Evolutionary conservation across 2,329 filamentous ascomycete genomes (phyloP).

Genomic region (Fusarium coffeatum): DNA sequence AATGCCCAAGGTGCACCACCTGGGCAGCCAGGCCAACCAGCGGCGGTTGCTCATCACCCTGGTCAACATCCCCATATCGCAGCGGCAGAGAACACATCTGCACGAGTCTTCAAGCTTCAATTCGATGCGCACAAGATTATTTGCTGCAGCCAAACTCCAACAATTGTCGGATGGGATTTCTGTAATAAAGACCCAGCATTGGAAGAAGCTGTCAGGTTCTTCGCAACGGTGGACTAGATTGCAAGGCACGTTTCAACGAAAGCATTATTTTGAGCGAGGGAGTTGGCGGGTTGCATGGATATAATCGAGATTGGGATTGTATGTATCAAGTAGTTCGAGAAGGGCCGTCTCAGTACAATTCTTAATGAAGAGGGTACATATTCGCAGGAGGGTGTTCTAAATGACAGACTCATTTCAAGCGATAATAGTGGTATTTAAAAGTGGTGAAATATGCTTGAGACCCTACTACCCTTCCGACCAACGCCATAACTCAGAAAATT

Average conservation of each 20-base stretch:
- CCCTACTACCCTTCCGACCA: constrained; percentile 39
- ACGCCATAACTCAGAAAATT: constrained; percentile 36
- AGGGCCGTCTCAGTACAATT: constrained; percentile 4
- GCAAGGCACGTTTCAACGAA: not conserved
- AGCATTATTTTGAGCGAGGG: constrained; percentile 40
- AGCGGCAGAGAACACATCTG: constrained; percentile 60
- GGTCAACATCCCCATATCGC: constrained; percentile 58
- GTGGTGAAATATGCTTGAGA: constrained; percentile 31
- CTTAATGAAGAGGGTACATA: not conserved
- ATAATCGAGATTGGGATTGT: constrained; percentile 13
- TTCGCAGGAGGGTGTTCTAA: not conserved
- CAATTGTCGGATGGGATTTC: constrained; percentile 98
- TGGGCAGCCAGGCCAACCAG: constrained; percentile 22
- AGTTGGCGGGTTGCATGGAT: constrained; percentile 31
- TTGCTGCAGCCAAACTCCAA: constrained; percentile 90
- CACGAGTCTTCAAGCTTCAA: constrained; percentile 92
- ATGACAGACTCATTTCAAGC: not conserved
- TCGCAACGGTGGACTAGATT: constrained; percentile 67
- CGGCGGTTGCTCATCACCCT: constrained; percentile 4
- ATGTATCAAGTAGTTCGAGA: constrained; percentile 21
- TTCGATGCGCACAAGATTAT: constrained; percentile 94
- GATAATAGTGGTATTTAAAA: not conserved
- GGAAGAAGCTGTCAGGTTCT: constrained; percentile 81
- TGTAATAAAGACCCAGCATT: constrained; percentile 86
- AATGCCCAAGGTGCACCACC: constrained; percentile 42